Evolutionary conservation across 306 rosid genomes (phyloP), one percentile per base, ranked within the genome.

Genomic region (Acacia acuminata): DNA sequence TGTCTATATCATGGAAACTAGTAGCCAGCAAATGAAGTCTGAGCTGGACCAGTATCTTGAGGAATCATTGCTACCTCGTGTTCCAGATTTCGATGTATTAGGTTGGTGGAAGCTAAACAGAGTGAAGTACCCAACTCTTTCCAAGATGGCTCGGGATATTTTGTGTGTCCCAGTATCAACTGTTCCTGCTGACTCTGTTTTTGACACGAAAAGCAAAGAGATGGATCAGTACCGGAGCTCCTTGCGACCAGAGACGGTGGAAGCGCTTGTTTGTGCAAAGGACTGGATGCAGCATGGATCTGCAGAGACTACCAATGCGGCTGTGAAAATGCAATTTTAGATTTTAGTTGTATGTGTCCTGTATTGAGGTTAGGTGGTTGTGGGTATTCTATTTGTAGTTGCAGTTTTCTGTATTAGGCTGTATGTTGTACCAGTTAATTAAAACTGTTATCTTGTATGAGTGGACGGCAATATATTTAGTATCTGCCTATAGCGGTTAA

Each of bases 61-160:
- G 40, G 99, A 96, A 67, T 92, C 99, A 9, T 71, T 96, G 83
- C 81, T 93, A 75, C 97, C 98, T 0, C 95, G 99, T 27, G 91
- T 87, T 77, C 92, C 94, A 19, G 97, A 96, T 25, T 96, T 96
- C 6, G 98, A 96, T 47, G 94, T 92, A 16, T 71, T 92, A 60
- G 92, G 96, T 75, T 96, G 99, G 99, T 96, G 99, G 99, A 96
- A 89, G 86, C 87, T 96, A 68, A 96, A 96, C 91, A 96, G 88
- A 84, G 80, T 91, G 73, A 96, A 93, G 85, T 96, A 93, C 85
- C 99, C 99, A 3, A 96, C 97, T 15, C 98, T 96, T 67, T 93
- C 98, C 55, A 96, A 91, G 83, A 96, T 96, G 99, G 98, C 97
- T 44, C 88, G 98, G 3, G 99, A 96, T 81, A 93, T 93, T 67